Evolutionary conservation across 75 land plant genomes (phyloP), one percentile per base, ranked within the genome.

Genomic region (Cryptomeria japonica): DNA sequence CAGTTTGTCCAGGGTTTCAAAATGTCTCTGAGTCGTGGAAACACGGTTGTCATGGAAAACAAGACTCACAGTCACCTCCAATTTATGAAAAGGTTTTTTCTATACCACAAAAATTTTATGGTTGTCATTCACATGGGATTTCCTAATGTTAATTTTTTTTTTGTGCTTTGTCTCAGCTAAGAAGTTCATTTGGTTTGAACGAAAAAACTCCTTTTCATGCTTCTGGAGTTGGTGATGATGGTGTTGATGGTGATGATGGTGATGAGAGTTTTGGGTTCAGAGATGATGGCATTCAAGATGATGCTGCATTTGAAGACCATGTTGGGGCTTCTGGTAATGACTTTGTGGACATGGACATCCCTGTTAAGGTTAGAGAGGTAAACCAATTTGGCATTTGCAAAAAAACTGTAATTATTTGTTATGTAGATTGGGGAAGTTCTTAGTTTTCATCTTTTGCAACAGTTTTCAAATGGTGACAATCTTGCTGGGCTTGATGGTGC

Each of bases 81-180:
- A 87, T 92, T 41, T 96, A 87, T 89, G 96, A 94, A 87, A 92
- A 96, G 96, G 97, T 95, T 38, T 28, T 16, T 42, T n/a, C 55
- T 15, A 12, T 36, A 77, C 11, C 41, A 37, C 15, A 3, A 38
- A 31, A 53, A 85, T 8, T 46, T 56, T 46, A 56, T 53, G 58
- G 16, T 56, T 56, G 1, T 85, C 36, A 0, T 56, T 85, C 14
- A 36, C 32, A 34, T 39, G 42, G 19, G 7, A 70, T 68, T 53
- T 6, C 32, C 39, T 73, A 10, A 36, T 53, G 7, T 83, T 31
- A 11, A 10, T 16, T 13, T 86, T 16, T 64, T 22, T 16, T 77
- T 22, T 28, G 44, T 76, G 77, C 56, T 22, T 37, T n/a, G n/a
- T 68, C 90, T 87, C 91, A 96, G 97, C 89, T 96, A 32, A 92